Base-by-base conservation (phyloP, 805 yeast species). In the Yamadazyma olivae region DNA sequence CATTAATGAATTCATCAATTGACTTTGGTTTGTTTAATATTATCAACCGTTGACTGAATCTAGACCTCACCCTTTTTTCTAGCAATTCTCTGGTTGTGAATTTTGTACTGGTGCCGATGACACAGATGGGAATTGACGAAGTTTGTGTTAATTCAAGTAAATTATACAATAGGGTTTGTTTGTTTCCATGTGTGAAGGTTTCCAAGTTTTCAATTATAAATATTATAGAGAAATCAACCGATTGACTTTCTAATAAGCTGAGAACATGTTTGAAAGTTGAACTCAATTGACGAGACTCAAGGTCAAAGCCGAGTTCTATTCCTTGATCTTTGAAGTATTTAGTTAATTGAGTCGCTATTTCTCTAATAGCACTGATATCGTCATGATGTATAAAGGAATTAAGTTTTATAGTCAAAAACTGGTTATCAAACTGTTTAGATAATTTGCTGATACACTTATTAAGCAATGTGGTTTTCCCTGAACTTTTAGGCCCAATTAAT, bases 171-270 rank as follows among this genome's bases (percentile, higher is more conserved):
- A 93, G 64, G 0, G 95, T 84, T 56, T 93, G 99, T 44, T 86
- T 81, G 10, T 74, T 69, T 38, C 76, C 80, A 9, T 67, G 64
- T 0, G 95, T 81, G 61, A 83, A 93, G 25, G 71, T 67, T 36
- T 93, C 97, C 39, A 91, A 75, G 49, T 90, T 95, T 39, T 93
- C 98, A 38, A 93, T 75, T 2, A 88, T 61, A 48, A 93, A 81
- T 0, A 93, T 62, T 3, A 93, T 74, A 0, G 95, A 77, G 17
- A 80, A 65, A 38, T 38, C 45, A 16, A 33, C 44, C 13, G 27
- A 33, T 4, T 35, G 46, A 14, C 31, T 21, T 69, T 46, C 77
- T 76, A 41, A 79, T 68, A 23, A 33, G 43, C n/a, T 50, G 32
- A 44, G 38, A 13, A 39, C 48, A 43, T 15, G 47, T 41, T 17